A percentile compares a stretch with the other conserved stretches of the same genome.
Conservation (phyloP, 371 early-diverging fungal species). For the Mortierella sp. region DNA sequence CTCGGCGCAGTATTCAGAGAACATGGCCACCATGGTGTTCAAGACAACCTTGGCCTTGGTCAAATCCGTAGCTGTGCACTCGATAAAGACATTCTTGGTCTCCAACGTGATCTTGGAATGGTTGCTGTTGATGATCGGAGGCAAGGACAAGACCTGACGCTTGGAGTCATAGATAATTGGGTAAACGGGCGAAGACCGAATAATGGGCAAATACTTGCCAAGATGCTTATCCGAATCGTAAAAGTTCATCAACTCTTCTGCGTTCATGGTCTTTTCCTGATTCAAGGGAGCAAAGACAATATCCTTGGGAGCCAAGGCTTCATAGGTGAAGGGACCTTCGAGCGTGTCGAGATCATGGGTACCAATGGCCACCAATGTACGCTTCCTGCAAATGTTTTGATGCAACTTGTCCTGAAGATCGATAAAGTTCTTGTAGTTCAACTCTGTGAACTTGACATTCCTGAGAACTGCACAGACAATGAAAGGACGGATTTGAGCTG, state of each 20-base stretch:
- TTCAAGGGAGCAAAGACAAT: slow-evolving; percentile 97
- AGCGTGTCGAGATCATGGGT: slow-evolving; percentile 99
- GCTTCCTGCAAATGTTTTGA: slow-evolving; percentile 96
- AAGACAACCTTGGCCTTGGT: slow-evolving; percentile 95
- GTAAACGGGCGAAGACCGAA: slow-evolving; percentile 91
- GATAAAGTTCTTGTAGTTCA: slow-evolving; percentile 95
- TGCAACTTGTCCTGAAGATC: slow-evolving; percentile 99
- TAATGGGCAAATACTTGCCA: slow-evolving; percentile 92
- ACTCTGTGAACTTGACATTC: slow-evolving; percentile 86
- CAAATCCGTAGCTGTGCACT: slow-evolving; percentile 98
- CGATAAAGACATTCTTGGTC: slow-evolving; percentile 99
- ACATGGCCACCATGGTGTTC: slow-evolving; percentile 95
- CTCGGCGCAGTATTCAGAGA: slow-evolving; percentile 91
- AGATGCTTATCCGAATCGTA: slow-evolving; percentile 91
- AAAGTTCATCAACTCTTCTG: slow-evolving; percentile 87
- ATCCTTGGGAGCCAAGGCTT: slow-evolving; percentile 88
- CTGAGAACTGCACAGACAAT: slow-evolving; percentile 97
- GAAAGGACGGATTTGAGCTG: slow-evolving; percentile 85
- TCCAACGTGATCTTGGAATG: slow-evolving; percentile 96
- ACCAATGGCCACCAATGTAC: slow-evolving; percentile 98
- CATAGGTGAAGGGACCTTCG: slow-evolving; percentile 96
- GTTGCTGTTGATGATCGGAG: slow-evolving; percentile 99
- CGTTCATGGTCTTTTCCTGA: slow-evolving; percentile 89
- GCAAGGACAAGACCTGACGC: slow-evolving; percentile 92
- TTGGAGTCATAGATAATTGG: slow-evolving; percentile 93